Conservation (phyloP, 495 filamentous ascomycete species). For the Daldinia decipiens region DNA sequence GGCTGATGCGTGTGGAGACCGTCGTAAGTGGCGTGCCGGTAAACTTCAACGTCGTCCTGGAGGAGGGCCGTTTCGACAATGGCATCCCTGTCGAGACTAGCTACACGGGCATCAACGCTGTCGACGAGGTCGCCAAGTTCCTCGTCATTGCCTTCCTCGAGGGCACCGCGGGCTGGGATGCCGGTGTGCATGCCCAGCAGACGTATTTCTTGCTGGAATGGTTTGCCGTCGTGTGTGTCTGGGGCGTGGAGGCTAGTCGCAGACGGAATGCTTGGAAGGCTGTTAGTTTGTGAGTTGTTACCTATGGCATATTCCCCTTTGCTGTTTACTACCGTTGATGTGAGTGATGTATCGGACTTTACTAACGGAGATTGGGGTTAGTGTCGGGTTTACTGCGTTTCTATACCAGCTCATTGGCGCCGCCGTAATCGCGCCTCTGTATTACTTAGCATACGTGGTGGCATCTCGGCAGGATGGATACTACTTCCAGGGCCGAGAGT, state of each 20-base stretch:
- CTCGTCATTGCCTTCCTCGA: constrained; percentile 44
- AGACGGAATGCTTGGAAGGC: constrained; percentile 38
- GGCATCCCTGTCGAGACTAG: constrained; percentile 37
- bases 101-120: constrained; percentile 40
- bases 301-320: no score
- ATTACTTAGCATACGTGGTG: constrained; percentile 49
- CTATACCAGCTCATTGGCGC: constrained; percentile 50
- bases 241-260: constrained; percentile 47
- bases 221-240: constrained; percentile 46
- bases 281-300: constrained; percentile 46
- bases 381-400: constrained; percentile 8
- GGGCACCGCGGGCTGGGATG: constrained; percentile 35
- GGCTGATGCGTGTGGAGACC: constrained; percentile 45
- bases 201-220: constrained; percentile 43
- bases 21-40: constrained; percentile 30
- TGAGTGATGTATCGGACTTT: not conserved
- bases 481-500: constrained; percentile 45
- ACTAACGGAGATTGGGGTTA: not conserved
- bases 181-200: constrained; percentile 36
- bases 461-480: constrained; percentile 41
- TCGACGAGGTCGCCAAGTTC: constrained; percentile 35
- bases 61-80: constrained; percentile 26
- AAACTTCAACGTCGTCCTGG: constrained; percentile 28
- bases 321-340: no score
- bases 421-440: constrained; percentile 52